Evolutionary conservation across 2,329 filamentous ascomycete species (phyloP).

Genomic region (Geosmithia morbida): DNA sequence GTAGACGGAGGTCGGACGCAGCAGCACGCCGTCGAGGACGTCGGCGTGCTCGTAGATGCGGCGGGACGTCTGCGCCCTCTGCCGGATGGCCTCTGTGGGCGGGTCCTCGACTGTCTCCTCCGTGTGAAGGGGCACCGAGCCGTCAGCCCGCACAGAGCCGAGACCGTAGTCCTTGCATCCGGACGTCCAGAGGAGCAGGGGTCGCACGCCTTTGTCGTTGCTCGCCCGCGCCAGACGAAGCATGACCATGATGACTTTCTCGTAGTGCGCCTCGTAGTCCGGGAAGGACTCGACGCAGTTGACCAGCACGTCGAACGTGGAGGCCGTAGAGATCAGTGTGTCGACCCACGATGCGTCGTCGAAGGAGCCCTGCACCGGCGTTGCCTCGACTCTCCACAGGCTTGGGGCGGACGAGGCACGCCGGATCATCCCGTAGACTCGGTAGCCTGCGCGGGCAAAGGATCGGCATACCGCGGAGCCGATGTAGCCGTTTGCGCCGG

Average conservation of each 20-base stretch:
- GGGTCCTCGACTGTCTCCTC: slow-evolving; percentile 23
- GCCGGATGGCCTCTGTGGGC: slow-evolving; percentile 8
- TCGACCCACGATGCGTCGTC: slow-evolving; percentile 12
- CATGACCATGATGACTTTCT: slow-evolving; percentile 18
- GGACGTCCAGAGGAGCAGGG: slow-evolving; percentile 28
- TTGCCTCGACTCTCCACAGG: slow-evolving; percentile 20
- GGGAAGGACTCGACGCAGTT: slow-evolving; percentile 24
- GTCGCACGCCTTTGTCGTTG: slow-evolving; percentile 15
- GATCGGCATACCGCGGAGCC: slow-evolving; percentile 27
- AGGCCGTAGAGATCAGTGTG: slow-evolving; percentile 9
- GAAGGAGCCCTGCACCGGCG: slow-evolving; percentile 24
- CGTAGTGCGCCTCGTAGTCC: slow-evolving; percentile 24
- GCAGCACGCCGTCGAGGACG: slow-evolving; percentile 25
- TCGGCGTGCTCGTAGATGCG: slow-evolving; percentile 21
- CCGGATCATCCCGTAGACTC: slow-evolving; percentile 27
- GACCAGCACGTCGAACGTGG: slow-evolving; percentile 25
- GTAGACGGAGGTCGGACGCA: slow-evolving; percentile 31
- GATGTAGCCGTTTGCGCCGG: slow-evolving; percentile 33
- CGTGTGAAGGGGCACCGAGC: slow-evolving; percentile 20
- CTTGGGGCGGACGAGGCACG: slow-evolving; percentile 11
- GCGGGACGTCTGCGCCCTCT: slow-evolving; percentile 16
- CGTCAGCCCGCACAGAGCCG: slow-evolving; percentile 16
- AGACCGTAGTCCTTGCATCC: slow-evolving; percentile 36
- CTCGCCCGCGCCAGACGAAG: slow-evolving; percentile 15
- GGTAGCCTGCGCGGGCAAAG: slow-evolving; percentile 29